Evolutionary conservation across 78 protist genomes (phyloP).

Genomic region (Creolimax fragrantissima): DNA sequence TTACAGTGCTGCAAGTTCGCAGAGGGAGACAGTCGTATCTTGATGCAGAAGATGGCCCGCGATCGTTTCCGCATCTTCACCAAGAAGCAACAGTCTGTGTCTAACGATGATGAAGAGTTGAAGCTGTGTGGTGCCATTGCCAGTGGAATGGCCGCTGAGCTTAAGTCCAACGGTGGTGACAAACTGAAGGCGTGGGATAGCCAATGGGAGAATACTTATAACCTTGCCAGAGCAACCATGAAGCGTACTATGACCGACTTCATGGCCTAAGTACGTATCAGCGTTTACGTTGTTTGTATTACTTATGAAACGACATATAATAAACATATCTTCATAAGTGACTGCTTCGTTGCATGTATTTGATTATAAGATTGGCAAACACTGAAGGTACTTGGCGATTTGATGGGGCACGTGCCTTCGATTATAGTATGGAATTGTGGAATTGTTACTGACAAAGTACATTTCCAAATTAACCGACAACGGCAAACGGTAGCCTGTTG

Average conservation of each 20-base stretch:
- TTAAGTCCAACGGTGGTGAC: background rate
- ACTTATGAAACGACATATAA: no score
- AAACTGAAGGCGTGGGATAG: background rate
- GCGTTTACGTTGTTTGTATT: no score
- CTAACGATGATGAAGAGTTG: background rate
- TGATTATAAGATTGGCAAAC: no score
- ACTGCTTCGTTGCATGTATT: no score
- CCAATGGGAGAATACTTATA: conserved; percentile 4
- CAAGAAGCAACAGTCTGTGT: background rate
- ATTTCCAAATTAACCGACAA: no score
- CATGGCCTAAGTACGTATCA: no score
- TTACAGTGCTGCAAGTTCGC: conserved; percentile 23
- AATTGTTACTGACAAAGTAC: no score
- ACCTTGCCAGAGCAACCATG: conserved; percentile 7
- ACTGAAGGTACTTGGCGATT: no score
- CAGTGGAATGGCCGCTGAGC: background rate
- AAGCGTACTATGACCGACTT: background rate
- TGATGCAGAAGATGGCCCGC: conserved; percentile 28
- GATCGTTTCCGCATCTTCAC: conserved; percentile 8
- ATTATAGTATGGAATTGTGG: no score
- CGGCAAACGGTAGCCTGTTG: no score
- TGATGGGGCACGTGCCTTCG: no score
- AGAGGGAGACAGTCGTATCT: background rate
- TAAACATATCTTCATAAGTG: no score
- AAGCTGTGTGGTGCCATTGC: background rate